phyloP scores from a whole-genome alignment of 148 eudicot species.

The Cornus kousa region DNA sequence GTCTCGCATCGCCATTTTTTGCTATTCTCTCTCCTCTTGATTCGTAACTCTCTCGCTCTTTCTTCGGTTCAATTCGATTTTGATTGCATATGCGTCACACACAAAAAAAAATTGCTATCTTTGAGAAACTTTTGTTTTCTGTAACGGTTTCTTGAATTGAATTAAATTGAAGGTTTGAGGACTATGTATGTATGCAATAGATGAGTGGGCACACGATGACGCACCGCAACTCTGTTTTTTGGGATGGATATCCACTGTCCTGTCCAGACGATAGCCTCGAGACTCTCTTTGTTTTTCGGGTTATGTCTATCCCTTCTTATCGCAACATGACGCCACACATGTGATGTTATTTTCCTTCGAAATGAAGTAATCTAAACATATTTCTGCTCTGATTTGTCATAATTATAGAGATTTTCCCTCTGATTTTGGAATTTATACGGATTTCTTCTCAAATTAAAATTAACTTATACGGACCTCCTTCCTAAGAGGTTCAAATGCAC shows the following conservation, averaged over 20 bases:
- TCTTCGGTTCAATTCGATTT: constrained; percentile 3
- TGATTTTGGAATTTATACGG: no score
- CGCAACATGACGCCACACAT: no score
- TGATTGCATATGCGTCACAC: background rate
- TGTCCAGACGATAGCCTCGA: background rate
- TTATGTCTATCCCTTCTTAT: constrained; percentile 8
- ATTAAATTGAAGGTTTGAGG: no score
- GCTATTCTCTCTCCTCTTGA: background rate
- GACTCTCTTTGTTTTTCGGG: constrained; percentile 6
- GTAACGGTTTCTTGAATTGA: background rate
- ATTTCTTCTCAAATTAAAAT: no score
- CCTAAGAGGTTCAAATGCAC: no score
- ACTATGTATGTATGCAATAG: background rate
- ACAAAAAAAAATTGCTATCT: no score
- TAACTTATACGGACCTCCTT: no score
- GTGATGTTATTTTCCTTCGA: no score
- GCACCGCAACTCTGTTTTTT: background rate
- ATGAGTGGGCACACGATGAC: background rate
- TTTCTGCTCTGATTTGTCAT: no score
- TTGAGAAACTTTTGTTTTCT: no score
- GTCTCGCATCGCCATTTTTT: constrained; percentile 79
- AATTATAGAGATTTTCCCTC: no score
- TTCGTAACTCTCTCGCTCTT: background rate
- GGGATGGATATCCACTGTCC: background rate
- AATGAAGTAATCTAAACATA: no score